These are phyloP conservation scores for Mucor circinelloides DNA, from an alignment of 371 early-diverging fungal genomes.

Conservation along the genomic window DNA sequence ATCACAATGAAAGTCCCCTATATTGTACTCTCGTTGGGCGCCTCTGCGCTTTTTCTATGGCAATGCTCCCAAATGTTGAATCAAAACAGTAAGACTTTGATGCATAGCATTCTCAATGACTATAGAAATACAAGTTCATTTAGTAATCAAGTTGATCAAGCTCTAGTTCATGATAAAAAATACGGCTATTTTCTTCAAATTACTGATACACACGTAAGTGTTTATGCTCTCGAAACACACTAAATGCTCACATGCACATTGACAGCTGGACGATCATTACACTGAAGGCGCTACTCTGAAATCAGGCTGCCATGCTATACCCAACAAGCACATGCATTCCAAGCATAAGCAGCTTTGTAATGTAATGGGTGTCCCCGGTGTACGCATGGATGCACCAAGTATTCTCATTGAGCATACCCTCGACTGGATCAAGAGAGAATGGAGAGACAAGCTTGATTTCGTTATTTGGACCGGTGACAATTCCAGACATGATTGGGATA, in stretches of 20 bases:
- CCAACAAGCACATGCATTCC: constrained; percentile 11
- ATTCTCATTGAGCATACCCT: constrained; percentile 67
- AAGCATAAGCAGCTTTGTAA: constrained; percentile 10
- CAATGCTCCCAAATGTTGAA: neutral
- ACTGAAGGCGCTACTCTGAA: constrained; percentile 49
- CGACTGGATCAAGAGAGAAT: constrained; percentile 61
- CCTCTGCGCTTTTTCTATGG: constrained; percentile 2
- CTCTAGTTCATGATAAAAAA: constrained; percentile 1
- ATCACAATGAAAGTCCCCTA: constrained; percentile 2
- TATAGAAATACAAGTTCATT: neutral
- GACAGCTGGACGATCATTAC: constrained; percentile 55
- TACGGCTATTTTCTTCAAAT: constrained; percentile 69
- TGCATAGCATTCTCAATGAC: neutral
- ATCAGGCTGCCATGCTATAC: constrained; percentile 51
- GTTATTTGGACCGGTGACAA: constrained; percentile 85
- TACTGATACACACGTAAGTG: constrained; percentile 70
- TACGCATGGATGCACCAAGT: constrained; percentile 71
- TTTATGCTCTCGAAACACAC: neutral
- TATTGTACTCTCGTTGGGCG: neutral
- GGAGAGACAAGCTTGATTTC: constrained; percentile 68
- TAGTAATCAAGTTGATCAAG: neutral
- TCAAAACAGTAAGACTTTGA: neutral
- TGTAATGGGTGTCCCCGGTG: constrained; percentile 55
- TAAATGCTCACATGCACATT: no score
- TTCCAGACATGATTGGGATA: constrained; percentile 75